phyloP scores from a whole-genome alignment of 768 basidiomycete species.

The Termitomyces sp. region DNA sequence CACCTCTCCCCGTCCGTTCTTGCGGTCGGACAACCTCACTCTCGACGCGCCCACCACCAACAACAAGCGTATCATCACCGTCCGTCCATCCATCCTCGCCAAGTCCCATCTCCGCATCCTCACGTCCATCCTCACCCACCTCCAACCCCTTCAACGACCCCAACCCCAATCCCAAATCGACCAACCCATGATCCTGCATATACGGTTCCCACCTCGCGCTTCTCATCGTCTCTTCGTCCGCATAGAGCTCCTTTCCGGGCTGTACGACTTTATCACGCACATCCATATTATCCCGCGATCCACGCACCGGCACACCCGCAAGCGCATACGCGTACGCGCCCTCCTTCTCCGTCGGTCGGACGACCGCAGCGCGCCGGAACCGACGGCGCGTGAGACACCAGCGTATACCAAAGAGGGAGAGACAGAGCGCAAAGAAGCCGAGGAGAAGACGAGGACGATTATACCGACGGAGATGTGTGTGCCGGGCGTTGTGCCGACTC shows the following conservation, averaged over 20 bases:
- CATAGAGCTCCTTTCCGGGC: slow-evolving; percentile 1
- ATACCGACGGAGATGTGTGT: slow-evolving; percentile 55
- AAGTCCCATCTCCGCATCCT: slow-evolving; percentile 14
- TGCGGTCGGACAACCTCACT: slow-evolving; percentile 12
- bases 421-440: slow-evolving; percentile 54
- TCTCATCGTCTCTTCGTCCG: slow-evolving; percentile 22
- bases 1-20: slow-evolving; percentile 20
- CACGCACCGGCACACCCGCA: no score
- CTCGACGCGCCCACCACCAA: no score
- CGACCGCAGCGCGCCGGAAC: slow-evolving; percentile 16
- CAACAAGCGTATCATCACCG: slow-evolving; percentile 20
- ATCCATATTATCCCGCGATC: no score
- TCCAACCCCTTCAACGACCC: slow-evolving; percentile 20
- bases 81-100: slow-evolving; percentile 1
- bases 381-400: slow-evolving; percentile 44
- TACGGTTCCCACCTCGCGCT: slow-evolving; percentile 35
- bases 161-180: slow-evolving; percentile 30
- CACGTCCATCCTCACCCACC: slow-evolving; percentile 16
- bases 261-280: not conserved
- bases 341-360: slow-evolving; percentile 11
- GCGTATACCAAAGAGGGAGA: slow-evolving; percentile 48
- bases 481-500: slow-evolving; percentile 11
- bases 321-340: slow-evolving; percentile 40
- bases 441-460: slow-evolving; percentile 56
- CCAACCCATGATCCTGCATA: slow-evolving; percentile 29